Evolutionary conservation across 108 stramenopile species (phyloP).

Genomic region (Cyclotella distinguenda): DNA sequence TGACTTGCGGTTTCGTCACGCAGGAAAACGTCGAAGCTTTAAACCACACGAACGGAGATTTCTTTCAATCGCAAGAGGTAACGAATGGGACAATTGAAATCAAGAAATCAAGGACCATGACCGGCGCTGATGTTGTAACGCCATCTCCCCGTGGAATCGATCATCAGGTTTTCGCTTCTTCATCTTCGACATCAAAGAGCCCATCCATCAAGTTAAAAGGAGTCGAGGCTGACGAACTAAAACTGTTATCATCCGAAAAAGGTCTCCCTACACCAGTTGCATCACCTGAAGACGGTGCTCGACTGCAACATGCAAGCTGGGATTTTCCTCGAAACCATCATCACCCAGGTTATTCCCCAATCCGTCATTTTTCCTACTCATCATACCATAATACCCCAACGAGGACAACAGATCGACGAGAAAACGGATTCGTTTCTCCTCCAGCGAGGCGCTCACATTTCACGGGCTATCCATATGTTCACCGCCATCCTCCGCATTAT

Average conservation of each 20-base stretch:
- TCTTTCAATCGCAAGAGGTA: background rate
- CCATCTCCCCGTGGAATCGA: conserved; percentile 18
- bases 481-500: no score
- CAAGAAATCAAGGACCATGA: background rate
- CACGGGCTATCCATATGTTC: no score
- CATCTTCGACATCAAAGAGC: background rate
- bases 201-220: background rate
- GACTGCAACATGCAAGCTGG: background rate
- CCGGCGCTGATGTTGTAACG: background rate
- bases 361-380: background rate
- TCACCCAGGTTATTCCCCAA: background rate
- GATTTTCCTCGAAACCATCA: background rate
- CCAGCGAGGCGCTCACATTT: no score
- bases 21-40: background rate
- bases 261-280: background rate
- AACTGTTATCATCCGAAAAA: no score
- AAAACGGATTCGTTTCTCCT: background rate
- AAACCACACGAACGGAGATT: no score
- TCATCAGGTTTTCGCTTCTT: background rate
- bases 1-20: background rate
- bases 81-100: background rate
- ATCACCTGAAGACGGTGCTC: background rate
- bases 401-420: background rate
- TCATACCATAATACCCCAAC: background rate
- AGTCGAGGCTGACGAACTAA: no score